A percentile compares a stretch with the other conserved stretches of the same genome.
Conservation (phyloP, 1,139 yeast species). For the Sugiyamaella pinicola region DNA sequence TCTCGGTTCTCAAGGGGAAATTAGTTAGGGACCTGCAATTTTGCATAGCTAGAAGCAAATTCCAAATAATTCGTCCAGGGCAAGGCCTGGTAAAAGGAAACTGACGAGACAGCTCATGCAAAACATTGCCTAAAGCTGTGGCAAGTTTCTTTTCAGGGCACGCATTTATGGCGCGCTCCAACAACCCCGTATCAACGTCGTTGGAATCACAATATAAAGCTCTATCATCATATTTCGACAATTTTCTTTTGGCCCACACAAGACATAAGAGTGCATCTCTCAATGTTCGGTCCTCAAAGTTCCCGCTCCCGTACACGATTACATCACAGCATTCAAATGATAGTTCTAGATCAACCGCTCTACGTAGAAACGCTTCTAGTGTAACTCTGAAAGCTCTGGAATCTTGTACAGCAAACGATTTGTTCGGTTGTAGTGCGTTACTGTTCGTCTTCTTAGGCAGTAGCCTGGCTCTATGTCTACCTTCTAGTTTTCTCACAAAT, state of each 20-base stretch:
- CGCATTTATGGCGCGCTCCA: conserved; percentile 21
- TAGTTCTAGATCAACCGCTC: conserved; percentile 23
- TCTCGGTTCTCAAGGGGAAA: conserved; percentile 22
- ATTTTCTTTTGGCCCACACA: conserved; percentile 23
- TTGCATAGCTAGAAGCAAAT: conserved; percentile 22
- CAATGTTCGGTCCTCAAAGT: conserved; percentile 17
- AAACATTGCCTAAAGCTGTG: conserved; percentile 16
- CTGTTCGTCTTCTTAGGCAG: neutral
- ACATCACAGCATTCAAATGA: conserved; percentile 23
- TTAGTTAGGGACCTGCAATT: conserved; percentile 1
- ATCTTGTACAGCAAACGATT: neutral
- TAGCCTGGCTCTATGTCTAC: neutral
- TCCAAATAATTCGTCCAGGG: conserved; percentile 26
- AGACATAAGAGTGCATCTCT: conserved; percentile 21
- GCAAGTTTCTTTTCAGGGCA: conserved; percentile 18
- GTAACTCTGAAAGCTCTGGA: neutral
- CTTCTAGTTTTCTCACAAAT: conserved; percentile 14
- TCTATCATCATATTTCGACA: conserved; percentile 13
- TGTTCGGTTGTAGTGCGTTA: neutral
- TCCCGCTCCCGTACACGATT: conserved; percentile 23
- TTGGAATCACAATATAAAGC: conserved; percentile 17
- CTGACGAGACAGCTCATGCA: conserved; percentile 6
- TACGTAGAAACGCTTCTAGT: conserved; percentile 22
- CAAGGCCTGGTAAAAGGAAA: conserved; percentile 11
- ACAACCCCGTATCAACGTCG: conserved; percentile 19